These are phyloP conservation scores for Tetrahymena elliotti DNA, from an alignment of 73 alveolate genomes.

Conservation along the genomic window DNA sequence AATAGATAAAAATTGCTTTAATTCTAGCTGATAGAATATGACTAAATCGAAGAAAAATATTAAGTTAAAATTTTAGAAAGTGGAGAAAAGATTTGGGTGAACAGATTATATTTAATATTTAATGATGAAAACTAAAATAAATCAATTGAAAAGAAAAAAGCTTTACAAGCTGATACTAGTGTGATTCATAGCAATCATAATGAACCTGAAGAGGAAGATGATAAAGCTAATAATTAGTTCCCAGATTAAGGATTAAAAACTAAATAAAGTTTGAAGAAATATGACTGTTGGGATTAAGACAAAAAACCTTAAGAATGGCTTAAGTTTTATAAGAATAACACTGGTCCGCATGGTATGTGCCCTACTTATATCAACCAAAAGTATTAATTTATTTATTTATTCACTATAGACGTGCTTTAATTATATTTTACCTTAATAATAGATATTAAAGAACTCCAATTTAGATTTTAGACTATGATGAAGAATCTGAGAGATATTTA, in stretches of 20 bases:
- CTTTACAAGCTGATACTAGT: neutral
- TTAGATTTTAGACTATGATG: neutral
- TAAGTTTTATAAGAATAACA: neutral
- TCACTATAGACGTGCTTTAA: too few species aligned
- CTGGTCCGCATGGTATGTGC: neutral
- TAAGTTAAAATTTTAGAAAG: neutral
- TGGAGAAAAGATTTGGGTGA: neutral
- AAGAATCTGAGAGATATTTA: neutral
- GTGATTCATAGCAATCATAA: neutral
- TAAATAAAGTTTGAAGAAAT: neutral
- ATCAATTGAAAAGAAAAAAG: neutral
- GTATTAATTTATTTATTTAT: neutral
- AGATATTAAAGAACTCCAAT: neutral
- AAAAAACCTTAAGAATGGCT: neutral
- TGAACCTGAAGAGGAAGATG: neutral
- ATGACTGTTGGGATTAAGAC: conserved; percentile 1
- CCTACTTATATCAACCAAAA: neutral
- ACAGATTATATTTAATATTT: neutral
- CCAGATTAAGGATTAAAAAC: neutral
- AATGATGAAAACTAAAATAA: neutral
- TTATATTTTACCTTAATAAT: neutral
- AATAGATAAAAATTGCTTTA: neutral
- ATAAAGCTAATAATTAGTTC: neutral
- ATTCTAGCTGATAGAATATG: neutral
- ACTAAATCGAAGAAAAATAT: neutral